A percentile compares a stretch with the other conserved stretches of the same genome.
These are phyloP conservation scores for Musa acuminata DNA, from an alignment of 176 grass and related monocot species.

Conservation along the genomic window DNA sequence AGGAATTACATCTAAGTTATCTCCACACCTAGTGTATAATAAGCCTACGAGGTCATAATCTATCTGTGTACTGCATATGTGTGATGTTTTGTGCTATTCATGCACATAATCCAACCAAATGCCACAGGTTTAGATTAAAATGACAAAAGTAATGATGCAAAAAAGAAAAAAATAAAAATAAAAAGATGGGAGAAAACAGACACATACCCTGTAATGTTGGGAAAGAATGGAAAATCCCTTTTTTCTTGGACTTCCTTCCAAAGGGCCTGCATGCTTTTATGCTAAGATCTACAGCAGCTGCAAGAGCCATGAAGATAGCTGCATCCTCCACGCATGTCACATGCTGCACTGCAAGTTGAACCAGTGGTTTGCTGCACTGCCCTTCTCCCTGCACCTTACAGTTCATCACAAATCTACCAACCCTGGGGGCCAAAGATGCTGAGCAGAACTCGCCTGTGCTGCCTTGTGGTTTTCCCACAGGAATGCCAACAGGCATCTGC, in stretches of 20 bases:
- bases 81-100: too few species aligned
- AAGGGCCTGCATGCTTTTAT: constrained; percentile 84
- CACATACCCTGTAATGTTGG: constrained; percentile 23
- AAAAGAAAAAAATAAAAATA: not conserved
- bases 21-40: too few species aligned
- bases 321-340: constrained; percentile 78
- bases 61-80: too few species aligned
- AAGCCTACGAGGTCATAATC: too few species aligned
- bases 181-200: not conserved
- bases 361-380: constrained; percentile 39
- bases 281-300: constrained; percentile 80
- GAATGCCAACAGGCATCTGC: not conserved
- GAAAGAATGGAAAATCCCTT: constrained; percentile 21
- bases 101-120: too few species aligned
- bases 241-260: constrained; percentile 38
- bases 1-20: too few species aligned
- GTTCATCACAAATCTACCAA: constrained; percentile 77
- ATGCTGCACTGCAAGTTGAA: constrained; percentile 58
- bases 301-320: constrained; percentile 75
- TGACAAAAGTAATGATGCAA: not conserved
- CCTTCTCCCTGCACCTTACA: constrained; percentile 60
- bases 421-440: constrained; percentile 8
- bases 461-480: not conserved
- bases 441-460: constrained; percentile 2
- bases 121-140: too few species aligned